A percentile compares a stretch with the other conserved stretches of the same genome.
These are phyloP conservation scores for Pleurotus eryngii DNA, from an alignment of 768 basidiomycete genomes.

Conservation along the genomic window DNA sequence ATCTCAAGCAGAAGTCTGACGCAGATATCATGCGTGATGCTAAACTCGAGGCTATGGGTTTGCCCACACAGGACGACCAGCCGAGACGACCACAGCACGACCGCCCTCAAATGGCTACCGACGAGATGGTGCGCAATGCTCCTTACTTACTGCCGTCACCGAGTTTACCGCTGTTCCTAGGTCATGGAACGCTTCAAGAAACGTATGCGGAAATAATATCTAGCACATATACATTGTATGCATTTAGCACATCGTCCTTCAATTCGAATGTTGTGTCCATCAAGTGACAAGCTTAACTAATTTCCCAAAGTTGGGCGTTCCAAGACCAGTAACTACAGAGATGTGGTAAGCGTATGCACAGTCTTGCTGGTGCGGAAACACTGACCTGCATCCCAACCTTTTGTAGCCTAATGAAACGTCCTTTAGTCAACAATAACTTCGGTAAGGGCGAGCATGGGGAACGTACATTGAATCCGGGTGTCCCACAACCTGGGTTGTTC, in stretches of 20 bases:
- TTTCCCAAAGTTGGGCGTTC: constrained; percentile 52
- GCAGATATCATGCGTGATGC: constrained; percentile 86
- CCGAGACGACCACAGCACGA: constrained; percentile 47
- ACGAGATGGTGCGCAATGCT: constrained; percentile 66
- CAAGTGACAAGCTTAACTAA: constrained; percentile 34
- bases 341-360: not conserved
- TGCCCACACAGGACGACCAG: constrained; percentile 54
- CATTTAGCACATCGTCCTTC: constrained; percentile 1
- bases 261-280: not conserved
- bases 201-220: constrained; percentile 72
- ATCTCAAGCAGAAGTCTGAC: constrained; percentile 81
- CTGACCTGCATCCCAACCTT: constrained; percentile 60
- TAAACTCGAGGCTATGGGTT: constrained; percentile 81
- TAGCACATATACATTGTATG: constrained; percentile 1
- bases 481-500: constrained; percentile 58
- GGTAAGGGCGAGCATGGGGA: not conserved
- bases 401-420: constrained; percentile 33
- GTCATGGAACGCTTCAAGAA: constrained; percentile 99
- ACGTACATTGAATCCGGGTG: constrained; percentile 62
- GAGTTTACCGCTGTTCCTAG: constrained; percentile 29
- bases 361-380: constrained; percentile 3
- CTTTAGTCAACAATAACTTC: constrained; percentile 2
- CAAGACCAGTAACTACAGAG: constrained; percentile 45
- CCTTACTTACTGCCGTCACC: not conserved
- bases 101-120: constrained; percentile 81